Base-by-base conservation (phyloP, 106 monocot genomes). In the Allium cepa region DNA sequence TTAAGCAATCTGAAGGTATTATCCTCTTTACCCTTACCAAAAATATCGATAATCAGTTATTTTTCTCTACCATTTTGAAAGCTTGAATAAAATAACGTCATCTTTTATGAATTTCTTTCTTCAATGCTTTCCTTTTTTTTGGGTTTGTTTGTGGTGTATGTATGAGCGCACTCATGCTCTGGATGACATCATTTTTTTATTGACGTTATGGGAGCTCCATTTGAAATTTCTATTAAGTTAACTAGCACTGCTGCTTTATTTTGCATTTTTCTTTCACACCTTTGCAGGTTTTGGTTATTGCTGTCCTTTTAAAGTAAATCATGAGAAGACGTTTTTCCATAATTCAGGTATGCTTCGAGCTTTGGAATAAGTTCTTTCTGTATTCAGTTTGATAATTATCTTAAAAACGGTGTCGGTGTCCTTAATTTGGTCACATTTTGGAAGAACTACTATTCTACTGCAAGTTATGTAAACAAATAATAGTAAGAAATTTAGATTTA, bases 271-370 rank as follows among this genome's bases (percentile, higher is more conserved):
- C 15, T 53, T 53, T 53, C 15, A 4, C 1, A 11, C 12, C 2
- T 5, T 2, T 62, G 22, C 60, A 94, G 94, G 89, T 94, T 73
- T 76, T 94, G 65, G 94, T 94, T 14, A 94, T 94, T 71, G 94
- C 94, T 57, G 53, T 94, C 46, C 80, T 94, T 7, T 67, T 94
- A 71, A 94, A 88, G 83, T 64, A 87, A 46, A 90, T 94, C 75
- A 94, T 94, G 94, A 83, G 79, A 71, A 78, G 94, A 56, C 83
- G 75, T 8, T 94, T 94, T 73, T 94, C 94, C 60, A 66, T 91
- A 47, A 88, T 94, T 75, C 94, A 94, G 85, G 94, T 64, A 85
- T 82, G 75, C 36, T 71, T 62, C 27, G 11, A 28, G 62, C 53
- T n/a, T n/a, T n/a, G n/a, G n/a, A n/a, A n/a, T n/a, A n/a, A n/a